Conservation (phyloP, 331 rosid species). For the Cydonia oblonga region DNA sequence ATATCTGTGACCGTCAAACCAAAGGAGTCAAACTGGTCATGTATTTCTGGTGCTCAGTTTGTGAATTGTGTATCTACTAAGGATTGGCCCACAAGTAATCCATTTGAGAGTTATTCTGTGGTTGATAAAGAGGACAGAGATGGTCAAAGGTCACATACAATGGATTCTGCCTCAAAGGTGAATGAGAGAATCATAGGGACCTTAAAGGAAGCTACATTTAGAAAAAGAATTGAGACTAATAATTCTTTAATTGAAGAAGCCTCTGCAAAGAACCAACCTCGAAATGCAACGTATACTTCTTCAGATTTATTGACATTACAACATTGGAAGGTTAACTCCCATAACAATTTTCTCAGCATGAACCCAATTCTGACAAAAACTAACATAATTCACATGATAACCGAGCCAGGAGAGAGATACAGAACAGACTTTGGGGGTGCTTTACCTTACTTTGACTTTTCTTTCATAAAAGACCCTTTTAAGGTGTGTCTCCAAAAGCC, state of each 20-base stretch:
- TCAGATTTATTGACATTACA: slow-evolving; percentile 28
- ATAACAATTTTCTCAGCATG: slow-evolving; percentile 44
- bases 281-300: slow-evolving; percentile 22
- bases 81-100: slow-evolving; percentile 9
- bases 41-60: slow-evolving; percentile 19
- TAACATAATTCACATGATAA: slow-evolving; percentile 31
- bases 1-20: slow-evolving; percentile 23
- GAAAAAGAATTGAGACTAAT: slow-evolving; percentile 13
- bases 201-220: slow-evolving; percentile 22
- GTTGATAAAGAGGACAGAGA: slow-evolving; percentile 6
- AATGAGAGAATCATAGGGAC: slow-evolving; percentile 22
- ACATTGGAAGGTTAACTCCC: slow-evolving; percentile 25
- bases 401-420: slow-evolving; percentile 29
- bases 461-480: slow-evolving; percentile 62
- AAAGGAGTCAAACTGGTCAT: slow-evolving; percentile 26
- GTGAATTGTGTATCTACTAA: slow-evolving; percentile 15
- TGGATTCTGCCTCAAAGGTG: slow-evolving; percentile 17
- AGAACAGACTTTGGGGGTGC: slow-evolving; percentile 16
- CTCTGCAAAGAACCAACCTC: slow-evolving; percentile 24
- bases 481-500: slow-evolving; percentile 41
- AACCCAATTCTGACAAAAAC: slow-evolving; percentile 64
- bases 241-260: slow-evolving; percentile 16
- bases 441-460: slow-evolving; percentile 63
- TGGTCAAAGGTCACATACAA: slow-evolving; percentile 2
- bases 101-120: slow-evolving; percentile 20